phyloP scores from a whole-genome alignment of 768 basidiomycete species.

The Amanita pallidorosea region DNA sequence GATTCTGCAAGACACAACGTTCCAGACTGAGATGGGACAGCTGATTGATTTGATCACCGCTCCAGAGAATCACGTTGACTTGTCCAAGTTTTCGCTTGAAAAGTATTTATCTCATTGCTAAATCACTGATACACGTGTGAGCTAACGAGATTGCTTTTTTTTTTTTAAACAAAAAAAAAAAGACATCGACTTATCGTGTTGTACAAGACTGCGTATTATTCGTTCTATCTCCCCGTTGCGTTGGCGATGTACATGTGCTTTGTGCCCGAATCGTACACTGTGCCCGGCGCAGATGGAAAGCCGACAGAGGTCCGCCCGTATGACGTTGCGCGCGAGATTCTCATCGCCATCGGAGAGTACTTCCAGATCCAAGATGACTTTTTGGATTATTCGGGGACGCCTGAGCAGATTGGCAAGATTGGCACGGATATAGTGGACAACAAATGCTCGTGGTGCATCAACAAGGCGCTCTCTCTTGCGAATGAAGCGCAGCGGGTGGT shows the following conservation, averaged over 20 bases:
- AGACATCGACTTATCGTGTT: background rate
- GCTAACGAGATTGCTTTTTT: background rate
- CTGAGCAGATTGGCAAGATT: conserved; percentile 90
- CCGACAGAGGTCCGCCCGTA: conserved; percentile 40
- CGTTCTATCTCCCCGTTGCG: conserved; percentile 97
- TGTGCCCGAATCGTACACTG: conserved; percentile 41
- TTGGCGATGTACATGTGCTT: conserved; percentile 77
- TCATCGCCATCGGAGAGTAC: conserved; percentile 91
- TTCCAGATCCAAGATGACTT: conserved; percentile 99
- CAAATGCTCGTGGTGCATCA: conserved; percentile 97
- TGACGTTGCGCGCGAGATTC: conserved; percentile 65
- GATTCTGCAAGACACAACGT: conserved; percentile 81
- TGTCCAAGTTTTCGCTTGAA: conserved; percentile 78
- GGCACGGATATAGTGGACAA: conserved; percentile 96
- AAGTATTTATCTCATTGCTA: conserved; percentile 35
- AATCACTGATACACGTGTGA: too few species aligned
- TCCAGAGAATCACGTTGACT: conserved; percentile 80
- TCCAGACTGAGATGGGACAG: conserved; percentile 94
- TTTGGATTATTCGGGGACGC: conserved; percentile 84
- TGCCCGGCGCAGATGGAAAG: conserved; percentile 10
- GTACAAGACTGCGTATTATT: conserved; percentile 56
- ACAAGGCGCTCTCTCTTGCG: conserved; percentile 62
- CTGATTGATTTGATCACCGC: conserved; percentile 94
- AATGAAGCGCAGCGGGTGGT: conserved; percentile 44
- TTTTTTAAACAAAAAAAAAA: too few species aligned